These are phyloP conservation scores for Aspergillus sp. DNA, from an alignment of 2,329 filamentous ascomycete species.

Conservation along the genomic window DNA sequence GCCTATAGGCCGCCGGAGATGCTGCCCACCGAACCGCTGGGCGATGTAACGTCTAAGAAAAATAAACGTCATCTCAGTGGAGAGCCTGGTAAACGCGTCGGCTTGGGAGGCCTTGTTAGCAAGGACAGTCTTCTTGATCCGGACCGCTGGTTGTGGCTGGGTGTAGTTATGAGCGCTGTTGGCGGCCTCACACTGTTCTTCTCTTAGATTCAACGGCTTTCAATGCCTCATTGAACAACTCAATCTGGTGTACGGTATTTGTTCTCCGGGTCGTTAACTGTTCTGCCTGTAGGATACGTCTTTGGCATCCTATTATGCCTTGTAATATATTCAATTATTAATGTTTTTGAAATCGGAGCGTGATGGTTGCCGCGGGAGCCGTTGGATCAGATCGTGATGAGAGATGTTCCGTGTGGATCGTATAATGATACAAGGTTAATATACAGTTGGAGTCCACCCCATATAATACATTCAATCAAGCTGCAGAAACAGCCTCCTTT, in stretches of 20 bases:
- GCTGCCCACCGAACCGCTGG: conserved; percentile 67
- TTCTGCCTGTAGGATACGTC: background rate
- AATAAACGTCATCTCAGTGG: conserved; percentile 31
- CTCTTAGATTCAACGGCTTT: conserved; percentile 20
- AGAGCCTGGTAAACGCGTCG: conserved; percentile 21
- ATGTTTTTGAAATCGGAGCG: background rate
- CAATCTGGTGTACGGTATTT: background rate
- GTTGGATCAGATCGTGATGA: background rate
- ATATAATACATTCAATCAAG: conserved; percentile 8
- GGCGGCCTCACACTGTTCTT: conserved; percentile 42
- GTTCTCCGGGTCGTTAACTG: background rate
- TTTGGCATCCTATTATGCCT: background rate
- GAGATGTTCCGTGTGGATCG: background rate
- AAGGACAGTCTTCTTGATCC: conserved; percentile 38
- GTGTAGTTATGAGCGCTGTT: conserved; percentile 47
- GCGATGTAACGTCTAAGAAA: conserved; percentile 50
- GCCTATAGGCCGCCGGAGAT: conserved; percentile 64
- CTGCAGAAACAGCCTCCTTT: conserved; percentile 34
- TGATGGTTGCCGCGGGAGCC: background rate
- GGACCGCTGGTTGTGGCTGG: conserved; percentile 50
- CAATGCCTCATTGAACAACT: background rate
- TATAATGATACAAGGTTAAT: conserved; percentile 26
- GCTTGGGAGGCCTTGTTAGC: conserved; percentile 29
- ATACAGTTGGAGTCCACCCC: conserved; percentile 14
- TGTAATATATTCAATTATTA: background rate